Evolutionary conservation across 257 asterid species (phyloP).

Genomic region (Primulina tabacum): DNA sequence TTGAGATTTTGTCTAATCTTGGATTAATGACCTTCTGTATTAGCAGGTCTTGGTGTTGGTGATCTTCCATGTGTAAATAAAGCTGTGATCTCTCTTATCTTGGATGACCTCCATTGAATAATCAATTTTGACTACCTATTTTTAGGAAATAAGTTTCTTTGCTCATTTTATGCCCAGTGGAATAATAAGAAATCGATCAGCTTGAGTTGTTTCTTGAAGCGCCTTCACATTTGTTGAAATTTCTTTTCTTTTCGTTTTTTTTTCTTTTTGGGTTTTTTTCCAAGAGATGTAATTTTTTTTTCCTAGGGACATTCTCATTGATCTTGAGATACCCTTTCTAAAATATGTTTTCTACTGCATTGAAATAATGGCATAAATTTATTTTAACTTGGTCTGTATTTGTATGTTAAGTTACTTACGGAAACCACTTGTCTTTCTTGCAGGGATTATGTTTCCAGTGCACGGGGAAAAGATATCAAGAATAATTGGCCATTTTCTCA

Average conservation of each 20-base stretch:
- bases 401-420: background rate
- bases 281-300: constrained; percentile 10
- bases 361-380: background rate
- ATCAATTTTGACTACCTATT: constrained; percentile 30
- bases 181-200: constrained; percentile 7
- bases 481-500: constrained; percentile 89
- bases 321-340: background rate
- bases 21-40: constrained; percentile 28
- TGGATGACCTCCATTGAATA: constrained; percentile 17
- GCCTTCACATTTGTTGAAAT: background rate
- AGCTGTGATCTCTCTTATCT: constrained; percentile 17
- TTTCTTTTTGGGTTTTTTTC: constrained; percentile 21
- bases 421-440: constrained; percentile 23
- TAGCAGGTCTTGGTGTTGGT: constrained; percentile 26
- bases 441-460: constrained; percentile 78
- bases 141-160: constrained; percentile 24
- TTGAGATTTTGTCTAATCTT: constrained; percentile 20
- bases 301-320: background rate
- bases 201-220: constrained; percentile 14
- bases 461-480: constrained; percentile 63
- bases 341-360: background rate
- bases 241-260: background rate
- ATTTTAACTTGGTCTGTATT: background rate
- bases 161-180: constrained; percentile 49
- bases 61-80: constrained; percentile 23